Evolutionary conservation across 2,329 filamentous ascomycete species (phyloP).

Genomic region (Epichloe gansuensis): DNA sequence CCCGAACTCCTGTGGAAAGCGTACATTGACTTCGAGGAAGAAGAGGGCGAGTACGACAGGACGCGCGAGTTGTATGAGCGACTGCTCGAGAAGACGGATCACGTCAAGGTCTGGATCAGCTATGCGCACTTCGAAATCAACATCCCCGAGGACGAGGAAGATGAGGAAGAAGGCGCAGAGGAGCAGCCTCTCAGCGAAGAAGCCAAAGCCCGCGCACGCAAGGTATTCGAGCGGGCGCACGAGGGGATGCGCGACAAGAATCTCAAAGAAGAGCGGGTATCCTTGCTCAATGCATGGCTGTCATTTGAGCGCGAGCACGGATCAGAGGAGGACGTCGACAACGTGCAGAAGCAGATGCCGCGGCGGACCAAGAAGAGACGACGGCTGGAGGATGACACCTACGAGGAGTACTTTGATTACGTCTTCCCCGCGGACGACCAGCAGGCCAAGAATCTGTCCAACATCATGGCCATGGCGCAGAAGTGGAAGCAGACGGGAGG

Average conservation of each 20-base stretch:
- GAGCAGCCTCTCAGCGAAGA: constrained; percentile 65
- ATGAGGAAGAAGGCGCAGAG: constrained; percentile 39
- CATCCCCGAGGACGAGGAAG: constrained; percentile 62
- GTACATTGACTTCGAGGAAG: constrained; percentile 97
- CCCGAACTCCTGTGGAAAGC: constrained; percentile 95
- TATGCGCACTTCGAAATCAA: constrained; percentile 98
- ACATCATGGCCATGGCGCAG: constrained; percentile 73
- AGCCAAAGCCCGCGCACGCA: constrained; percentile 71
- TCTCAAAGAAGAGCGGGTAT: constrained; percentile 87
- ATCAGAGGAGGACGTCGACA: constrained; percentile 58
- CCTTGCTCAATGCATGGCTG: constrained; percentile 83
- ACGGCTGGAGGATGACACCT: constrained; percentile 81
- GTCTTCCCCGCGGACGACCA: constrained; percentile 93
- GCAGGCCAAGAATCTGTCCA: constrained; percentile 70
- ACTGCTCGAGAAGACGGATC: constrained; percentile 85
- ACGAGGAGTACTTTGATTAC: constrained; percentile 92
- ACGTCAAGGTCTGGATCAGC: constrained; percentile 98
- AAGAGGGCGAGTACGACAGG: constrained; percentile 79
- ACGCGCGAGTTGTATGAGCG: constrained; percentile 79
- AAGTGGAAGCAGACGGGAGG: constrained; percentile 62
- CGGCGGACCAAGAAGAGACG: constrained; percentile 84
- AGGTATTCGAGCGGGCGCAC: constrained; percentile 76
- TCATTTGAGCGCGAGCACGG: constrained; percentile 86
- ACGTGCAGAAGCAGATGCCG: constrained; percentile 88
- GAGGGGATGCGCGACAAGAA: constrained; percentile 80